These are phyloP conservation scores for Trichosanthes cucumerina DNA, from an alignment of 306 rosid species.

Conservation along the genomic window DNA sequence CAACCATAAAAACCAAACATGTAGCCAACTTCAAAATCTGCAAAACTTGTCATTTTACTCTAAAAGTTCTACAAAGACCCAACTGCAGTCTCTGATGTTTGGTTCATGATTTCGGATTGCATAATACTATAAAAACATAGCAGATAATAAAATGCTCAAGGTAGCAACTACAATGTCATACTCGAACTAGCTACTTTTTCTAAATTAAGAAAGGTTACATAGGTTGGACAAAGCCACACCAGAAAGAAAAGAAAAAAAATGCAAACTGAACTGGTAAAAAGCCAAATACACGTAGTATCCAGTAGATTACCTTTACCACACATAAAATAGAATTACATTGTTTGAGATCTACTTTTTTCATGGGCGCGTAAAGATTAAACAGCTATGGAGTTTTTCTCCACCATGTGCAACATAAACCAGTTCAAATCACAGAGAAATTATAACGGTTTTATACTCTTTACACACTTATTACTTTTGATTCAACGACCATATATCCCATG, in stretches of 20 bases:
- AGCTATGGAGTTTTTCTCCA: not conserved
- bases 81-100: not conserved
- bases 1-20: too few species aligned
- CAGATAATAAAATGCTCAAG: not conserved
- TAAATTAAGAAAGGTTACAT: not conserved
- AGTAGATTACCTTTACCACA: not conserved
- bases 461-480: slow-evolving; percentile 24
- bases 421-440: not conserved
- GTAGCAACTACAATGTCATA: not conserved
- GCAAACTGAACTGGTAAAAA: not conserved
- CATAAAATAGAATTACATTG: not conserved
- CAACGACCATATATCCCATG: slow-evolving; percentile 41
- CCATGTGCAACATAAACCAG: not conserved
- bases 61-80: too few species aligned
- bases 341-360: not conserved
- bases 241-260: not conserved
- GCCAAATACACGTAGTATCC: not conserved
- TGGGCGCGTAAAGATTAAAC: not conserved
- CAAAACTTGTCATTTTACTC: too few species aligned
- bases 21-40: too few species aligned
- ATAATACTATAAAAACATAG: not conserved
- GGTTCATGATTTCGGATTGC: not conserved
- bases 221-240: not conserved
- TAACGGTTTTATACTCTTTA: not conserved
- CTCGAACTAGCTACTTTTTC: not conserved